Evolutionary conservation across 2,329 filamentous ascomycete genomes (phyloP).

Genomic region (Cladobotryum protrusum): DNA sequence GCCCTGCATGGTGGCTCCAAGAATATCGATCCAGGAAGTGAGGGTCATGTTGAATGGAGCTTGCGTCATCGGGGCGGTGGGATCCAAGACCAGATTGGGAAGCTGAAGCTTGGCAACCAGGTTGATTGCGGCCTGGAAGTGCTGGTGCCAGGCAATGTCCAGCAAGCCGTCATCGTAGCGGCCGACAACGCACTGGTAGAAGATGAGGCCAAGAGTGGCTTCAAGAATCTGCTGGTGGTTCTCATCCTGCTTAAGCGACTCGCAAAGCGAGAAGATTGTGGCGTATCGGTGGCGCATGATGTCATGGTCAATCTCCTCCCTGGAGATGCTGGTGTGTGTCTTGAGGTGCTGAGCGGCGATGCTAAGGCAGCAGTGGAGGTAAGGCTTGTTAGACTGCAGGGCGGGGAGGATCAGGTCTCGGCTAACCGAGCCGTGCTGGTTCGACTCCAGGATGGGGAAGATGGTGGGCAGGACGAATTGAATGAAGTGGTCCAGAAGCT

Average conservation of each 20-base stretch:
- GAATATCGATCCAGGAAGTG: constrained; percentile 92
- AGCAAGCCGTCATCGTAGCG: constrained; percentile 76
- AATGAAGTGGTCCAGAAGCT: constrained; percentile 84
- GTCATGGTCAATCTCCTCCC: constrained; percentile 76
- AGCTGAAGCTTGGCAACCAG: constrained; percentile 82
- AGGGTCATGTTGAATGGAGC: constrained; percentile 94
- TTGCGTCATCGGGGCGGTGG: constrained; percentile 45
- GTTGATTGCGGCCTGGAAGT: constrained; percentile 86
- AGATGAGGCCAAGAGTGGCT: constrained; percentile 88
- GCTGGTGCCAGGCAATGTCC: constrained; percentile 94
- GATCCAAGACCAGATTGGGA: constrained; percentile 58
- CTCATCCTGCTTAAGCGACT: constrained; percentile 71
- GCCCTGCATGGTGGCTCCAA: constrained; percentile 88
- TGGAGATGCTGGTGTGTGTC: constrained; percentile 54
- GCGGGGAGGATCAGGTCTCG: constrained; percentile 81
- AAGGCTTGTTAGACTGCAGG: constrained; percentile 84
- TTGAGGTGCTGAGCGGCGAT: constrained; percentile 91
- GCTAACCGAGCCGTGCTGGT: constrained; percentile 75
- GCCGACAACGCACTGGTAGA: constrained; percentile 90
- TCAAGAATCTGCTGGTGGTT: constrained; percentile 86
- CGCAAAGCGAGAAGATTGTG: constrained; percentile 79
- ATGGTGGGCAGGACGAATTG: constrained; percentile 80
- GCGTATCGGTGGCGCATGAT: constrained; percentile 89
- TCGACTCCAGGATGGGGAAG: constrained; percentile 87
- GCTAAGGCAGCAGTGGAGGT: constrained; percentile 92